A percentile compares a stretch with the other conserved stretches of the same genome.
phyloP scores from a whole-genome alignment of 1,284 basidiomycete genomes.

The Malassezia psittaci region DNA sequence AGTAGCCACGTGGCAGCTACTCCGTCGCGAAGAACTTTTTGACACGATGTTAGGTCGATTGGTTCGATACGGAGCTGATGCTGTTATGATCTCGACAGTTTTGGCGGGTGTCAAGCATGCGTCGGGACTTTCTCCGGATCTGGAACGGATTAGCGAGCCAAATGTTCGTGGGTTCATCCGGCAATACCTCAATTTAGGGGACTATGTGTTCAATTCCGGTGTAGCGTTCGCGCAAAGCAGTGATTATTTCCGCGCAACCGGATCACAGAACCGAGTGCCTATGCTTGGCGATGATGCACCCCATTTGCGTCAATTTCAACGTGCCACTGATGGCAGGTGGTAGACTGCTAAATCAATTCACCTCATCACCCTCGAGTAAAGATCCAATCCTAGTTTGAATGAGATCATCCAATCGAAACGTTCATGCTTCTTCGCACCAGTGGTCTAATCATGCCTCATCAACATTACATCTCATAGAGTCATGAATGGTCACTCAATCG shows the following conservation, averaged over 20 bases:
- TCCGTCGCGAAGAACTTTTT: background rate
- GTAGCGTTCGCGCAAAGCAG: slow-evolving; percentile 19
- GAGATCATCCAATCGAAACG: too few species aligned
- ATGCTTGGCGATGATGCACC: background rate
- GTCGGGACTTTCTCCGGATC: slow-evolving; percentile 30
- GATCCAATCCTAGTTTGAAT: too few species aligned
- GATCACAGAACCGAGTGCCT: background rate
- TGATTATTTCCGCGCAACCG: slow-evolving; percentile 10
- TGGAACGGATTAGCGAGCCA: slow-evolving; percentile 51
- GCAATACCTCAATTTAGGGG: slow-evolving; percentile 73
- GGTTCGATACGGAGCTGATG: slow-evolving; percentile 73
- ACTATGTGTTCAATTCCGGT: slow-evolving; percentile 63
- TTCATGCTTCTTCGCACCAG: too few species aligned
- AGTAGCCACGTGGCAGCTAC: background rate
- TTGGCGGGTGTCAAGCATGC: slow-evolving; percentile 82
- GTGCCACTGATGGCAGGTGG: background rate
- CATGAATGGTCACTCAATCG: too few species aligned
- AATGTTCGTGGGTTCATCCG: slow-evolving; percentile 66
- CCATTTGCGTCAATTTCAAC: background rate
- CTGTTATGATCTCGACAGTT: slow-evolving; percentile 73
- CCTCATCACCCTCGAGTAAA: too few species aligned
- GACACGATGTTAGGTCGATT: slow-evolving; percentile 56
- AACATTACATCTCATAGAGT: too few species aligned
- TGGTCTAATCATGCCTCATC: too few species aligned
- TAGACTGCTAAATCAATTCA: background rate